Evolutionary conservation across 1,139 yeast genomes (phyloP), one percentile per base, ranked within the genome.

Genomic region (Yamadazyma trypodendri): DNA sequence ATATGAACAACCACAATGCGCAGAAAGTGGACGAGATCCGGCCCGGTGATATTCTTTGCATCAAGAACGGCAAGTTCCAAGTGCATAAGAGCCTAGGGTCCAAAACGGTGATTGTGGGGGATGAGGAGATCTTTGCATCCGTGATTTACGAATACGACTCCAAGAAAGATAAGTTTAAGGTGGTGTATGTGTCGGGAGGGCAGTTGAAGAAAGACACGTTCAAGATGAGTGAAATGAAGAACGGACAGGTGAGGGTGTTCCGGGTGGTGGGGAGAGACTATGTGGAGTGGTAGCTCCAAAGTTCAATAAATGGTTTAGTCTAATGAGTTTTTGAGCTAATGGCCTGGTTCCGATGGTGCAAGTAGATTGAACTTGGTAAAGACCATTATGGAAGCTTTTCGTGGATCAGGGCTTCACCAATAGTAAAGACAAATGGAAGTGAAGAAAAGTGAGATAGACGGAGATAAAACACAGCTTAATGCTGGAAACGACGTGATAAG

Each of bases 41-140:
- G 36, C 81, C 94, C 0, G 98, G 98, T 41, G 97, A 92, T 56
- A 70, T 92, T 13, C 63, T 88, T 34, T 84, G 88, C 43, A 75
- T 88, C 46, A 77, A 82, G 50, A 78, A 79, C 42, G 96, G 89
- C 8, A 75, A 75, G 44, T 89, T 90, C 61, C 79, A 76, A 42
- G 77, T 81, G 7, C 87, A 82, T 50, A 82, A 81, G 54, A 75
- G 81, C 38, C 54, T 79, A 29, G 89, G 90, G 15, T 51, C 54
- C 37, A 73, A 67, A 46, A 46, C 63, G 2, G 42, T 62, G 33
- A 60, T 61, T 1, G 59, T 88, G 14, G 75, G 74, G 2, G 71
- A 61, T 12, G 60, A 56, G 13, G 61, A 56, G 10, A 51, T 59
- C n/a, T 65, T 57, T 45, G 50, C 66, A 3, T 61, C 65, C 0